Conservation (phyloP, 345 rosid species). For the Aurinia saxatilis region DNA sequence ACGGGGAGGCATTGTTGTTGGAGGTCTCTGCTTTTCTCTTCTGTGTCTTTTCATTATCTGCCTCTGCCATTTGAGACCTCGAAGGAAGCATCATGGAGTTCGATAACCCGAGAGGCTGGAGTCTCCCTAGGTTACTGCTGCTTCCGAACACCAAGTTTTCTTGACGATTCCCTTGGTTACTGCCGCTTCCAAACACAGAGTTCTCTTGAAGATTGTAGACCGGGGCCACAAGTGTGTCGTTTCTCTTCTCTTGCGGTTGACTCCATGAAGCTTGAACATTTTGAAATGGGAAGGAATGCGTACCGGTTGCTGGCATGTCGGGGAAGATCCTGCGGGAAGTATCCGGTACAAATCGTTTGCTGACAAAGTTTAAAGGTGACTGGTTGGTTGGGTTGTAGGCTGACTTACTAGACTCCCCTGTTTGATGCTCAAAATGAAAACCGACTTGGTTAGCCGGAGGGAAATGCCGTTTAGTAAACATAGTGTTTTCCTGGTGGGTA, state of each 20-base stretch:
- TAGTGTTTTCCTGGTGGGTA: constrained; percentile 36
- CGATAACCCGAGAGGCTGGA: constrained; percentile 35
- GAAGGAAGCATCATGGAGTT: constrained; percentile 40
- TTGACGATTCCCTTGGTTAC: constrained; percentile 37
- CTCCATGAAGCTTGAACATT: constrained; percentile 35
- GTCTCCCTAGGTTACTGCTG: constrained; percentile 34
- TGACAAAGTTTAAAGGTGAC: constrained; percentile 29
- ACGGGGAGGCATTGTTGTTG: constrained; percentile 9
- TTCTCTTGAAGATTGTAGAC: constrained; percentile 32
- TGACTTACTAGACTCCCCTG: constrained; percentile 35
- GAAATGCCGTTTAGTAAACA: constrained; percentile 41
- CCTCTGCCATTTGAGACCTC: constrained; percentile 26
- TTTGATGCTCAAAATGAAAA: constrained; percentile 36
- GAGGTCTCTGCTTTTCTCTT: constrained; percentile 27
- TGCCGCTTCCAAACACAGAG: constrained; percentile 17
- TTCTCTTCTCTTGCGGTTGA: constrained; percentile 39
- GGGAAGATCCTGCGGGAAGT: constrained; percentile 27
- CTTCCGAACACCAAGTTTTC: constrained; percentile 26
- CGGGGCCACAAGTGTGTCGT: constrained; percentile 27
- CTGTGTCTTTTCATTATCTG: constrained; percentile 33
- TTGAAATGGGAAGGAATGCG: constrained; percentile 50
- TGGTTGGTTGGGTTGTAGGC: constrained; percentile 30
- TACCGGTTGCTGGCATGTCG: constrained; percentile 36
- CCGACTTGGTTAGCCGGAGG: constrained; percentile 38
- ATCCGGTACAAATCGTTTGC: constrained; percentile 31